These are phyloP conservation scores for Hordeum pubiflorum DNA, from an alignment of 202 grass and related monocot species.

Conservation along the genomic window DNA sequence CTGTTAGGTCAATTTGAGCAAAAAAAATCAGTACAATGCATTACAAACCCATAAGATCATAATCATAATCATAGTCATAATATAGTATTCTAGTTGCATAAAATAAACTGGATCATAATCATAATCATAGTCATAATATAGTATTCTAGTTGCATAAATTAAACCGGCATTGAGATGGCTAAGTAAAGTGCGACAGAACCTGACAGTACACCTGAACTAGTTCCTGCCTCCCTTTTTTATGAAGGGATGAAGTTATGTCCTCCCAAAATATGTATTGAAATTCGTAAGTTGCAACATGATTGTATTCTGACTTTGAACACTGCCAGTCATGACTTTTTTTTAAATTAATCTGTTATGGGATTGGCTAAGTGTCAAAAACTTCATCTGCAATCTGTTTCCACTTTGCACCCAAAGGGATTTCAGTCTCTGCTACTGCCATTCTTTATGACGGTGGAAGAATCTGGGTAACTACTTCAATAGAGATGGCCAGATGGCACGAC, in stretches of 20 bases:
- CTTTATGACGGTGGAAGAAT: not conserved
- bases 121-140: not conserved
- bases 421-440: not conserved
- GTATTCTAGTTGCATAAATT: constrained; percentile 16
- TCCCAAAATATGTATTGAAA: not conserved
- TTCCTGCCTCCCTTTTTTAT: not conserved
- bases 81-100: not conserved
- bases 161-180: not conserved
- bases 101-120: not conserved
- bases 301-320: constrained; percentile 8
- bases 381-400: not conserved
- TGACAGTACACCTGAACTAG: not conserved
- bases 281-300: not conserved
- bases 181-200: constrained; percentile 12
- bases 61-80: not conserved
- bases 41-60: not conserved
- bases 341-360: not conserved
- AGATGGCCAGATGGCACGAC: not conserved
- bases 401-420: not conserved
- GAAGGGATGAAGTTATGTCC: not conserved
- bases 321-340: not conserved
- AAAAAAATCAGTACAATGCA: not conserved
- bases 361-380: not conserved
- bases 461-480: not conserved
- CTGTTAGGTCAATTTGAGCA: not conserved